Base-by-base conservation (phyloP, 31 red algal genomes). In the Odonthalia washingtoniensis region DNA sequence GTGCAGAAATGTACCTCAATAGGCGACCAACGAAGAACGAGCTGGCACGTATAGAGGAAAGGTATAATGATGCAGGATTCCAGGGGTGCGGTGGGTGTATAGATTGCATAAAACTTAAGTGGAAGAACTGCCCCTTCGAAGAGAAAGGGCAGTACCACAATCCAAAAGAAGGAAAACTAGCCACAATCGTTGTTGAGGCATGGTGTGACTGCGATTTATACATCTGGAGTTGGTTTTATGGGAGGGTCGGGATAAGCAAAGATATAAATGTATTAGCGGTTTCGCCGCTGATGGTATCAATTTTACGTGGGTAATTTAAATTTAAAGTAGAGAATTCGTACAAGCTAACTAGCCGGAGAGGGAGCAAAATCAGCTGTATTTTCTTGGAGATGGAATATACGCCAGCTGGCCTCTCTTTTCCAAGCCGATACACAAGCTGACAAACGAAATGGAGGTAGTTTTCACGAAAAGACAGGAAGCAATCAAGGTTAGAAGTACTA, bases 201-300 rank as follows among this genome's bases (percentile, higher is more conserved):
- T 32, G 82, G 9, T 46, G 40, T 3, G 79, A 90, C 65, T 12
- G 34, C 31, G 49, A 83, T 28, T 36, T 90, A 3, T 90, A 90
- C 43, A 83, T 77, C 41, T 90, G 65, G 78, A 42, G 57, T n/a
- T 89, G 86, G 86, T 89, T 80, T 45, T 28, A 75, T 3, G 86
- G 86, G 2, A 75, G 41, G 3, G 26, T 39, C 18, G 86, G 86
- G 24, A 89, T 77, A 6, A 89, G 70, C 57, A 89, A 89, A 5
- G 77, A 89, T 36, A 72, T 65, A 31, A 70, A 60, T 5, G 77
- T 89, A 14, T 1, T 89, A 1, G 77, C 65, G 32, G 82, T 81
- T 64, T 70, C 60, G 4, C 61, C 86, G 14, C 65, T 89, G 1
- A 77, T 89, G 9, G 41, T 72, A 5, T 60, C 80, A 38, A 65